These are phyloP conservation scores for Mycena alexandri DNA, from an alignment of 768 basidiomycete species.

Conservation along the genomic window DNA sequence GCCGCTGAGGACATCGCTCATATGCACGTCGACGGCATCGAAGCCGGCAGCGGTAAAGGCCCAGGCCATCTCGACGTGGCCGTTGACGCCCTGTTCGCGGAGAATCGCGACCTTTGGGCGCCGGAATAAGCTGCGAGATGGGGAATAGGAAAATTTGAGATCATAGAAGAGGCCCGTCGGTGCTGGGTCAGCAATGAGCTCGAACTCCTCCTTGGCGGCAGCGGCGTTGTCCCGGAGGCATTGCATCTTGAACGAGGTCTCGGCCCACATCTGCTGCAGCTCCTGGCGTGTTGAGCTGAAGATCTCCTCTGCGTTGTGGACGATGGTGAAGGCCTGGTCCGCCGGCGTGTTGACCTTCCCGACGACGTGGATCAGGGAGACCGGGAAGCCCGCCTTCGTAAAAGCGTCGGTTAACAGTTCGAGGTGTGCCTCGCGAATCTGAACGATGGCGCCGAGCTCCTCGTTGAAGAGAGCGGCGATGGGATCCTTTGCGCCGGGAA, in stretches of 20 bases:
- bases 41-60: slow-evolving; percentile 95
- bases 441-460: slow-evolving; percentile 94
- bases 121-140: slow-evolving; percentile 52
- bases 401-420: slow-evolving; percentile 70
- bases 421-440: slow-evolving; percentile 77
- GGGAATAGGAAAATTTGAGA: slow-evolving; percentile 68
- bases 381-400: slow-evolving; percentile 79
- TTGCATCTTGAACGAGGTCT: slow-evolving; percentile 96
- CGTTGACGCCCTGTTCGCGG: slow-evolving; percentile 98
- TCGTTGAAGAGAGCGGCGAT: slow-evolving; percentile 92
- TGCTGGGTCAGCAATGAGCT: slow-evolving; percentile 71
- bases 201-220: slow-evolving; percentile 85
- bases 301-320: slow-evolving; percentile 61
- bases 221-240: slow-evolving; percentile 84
- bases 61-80: slow-evolving; percentile 99
- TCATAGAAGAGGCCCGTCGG: slow-evolving; percentile 81
- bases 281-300: slow-evolving; percentile 76
- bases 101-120: slow-evolving; percentile 94
- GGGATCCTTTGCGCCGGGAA: slow-evolving; percentile 64
- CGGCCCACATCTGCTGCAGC: slow-evolving; percentile 91
- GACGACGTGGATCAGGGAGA: slow-evolving; percentile 80
- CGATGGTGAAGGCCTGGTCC: slow-evolving; percentile 76
- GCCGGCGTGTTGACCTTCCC: slow-evolving; percentile 71
- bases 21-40: slow-evolving; percentile 95
- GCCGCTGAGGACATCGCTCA: slow-evolving; percentile 94